phyloP scores from a whole-genome alignment of 257 asterid species.

The Nicotiana knightiana region DNA sequence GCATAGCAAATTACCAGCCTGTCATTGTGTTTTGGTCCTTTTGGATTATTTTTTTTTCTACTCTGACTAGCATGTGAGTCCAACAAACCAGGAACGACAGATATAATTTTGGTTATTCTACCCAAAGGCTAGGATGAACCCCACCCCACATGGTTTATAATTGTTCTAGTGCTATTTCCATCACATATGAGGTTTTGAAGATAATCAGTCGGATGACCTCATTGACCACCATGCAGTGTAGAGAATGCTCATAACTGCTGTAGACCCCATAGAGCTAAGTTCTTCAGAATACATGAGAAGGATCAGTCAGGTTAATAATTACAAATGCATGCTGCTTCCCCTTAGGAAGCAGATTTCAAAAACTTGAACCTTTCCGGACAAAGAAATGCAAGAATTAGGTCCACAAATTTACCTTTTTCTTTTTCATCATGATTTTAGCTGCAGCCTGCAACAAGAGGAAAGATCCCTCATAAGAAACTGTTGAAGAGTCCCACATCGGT shows the following conservation, averaged over 20 bases:
- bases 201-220: background rate
- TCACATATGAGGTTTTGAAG: background rate
- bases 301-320: background rate
- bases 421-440: constrained; percentile 94
- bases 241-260: background rate
- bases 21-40: background rate
- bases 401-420: constrained; percentile 66
- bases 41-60: background rate
- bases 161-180: constrained; percentile 2
- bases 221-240: background rate
- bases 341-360: background rate
- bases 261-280: background rate
- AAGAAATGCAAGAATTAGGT: background rate
- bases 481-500: no score
- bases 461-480: constrained; percentile 12
- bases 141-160: background rate
- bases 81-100: background rate
- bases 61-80: background rate
- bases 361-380: background rate
- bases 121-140: background rate
- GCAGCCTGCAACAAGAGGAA: constrained; percentile 67
- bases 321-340: background rate
- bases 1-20: background rate
- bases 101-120: background rate
- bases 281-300: background rate